Conservation (phyloP, 1,139 yeast species). For the Hemisphaericaspora subhashii region DNA sequence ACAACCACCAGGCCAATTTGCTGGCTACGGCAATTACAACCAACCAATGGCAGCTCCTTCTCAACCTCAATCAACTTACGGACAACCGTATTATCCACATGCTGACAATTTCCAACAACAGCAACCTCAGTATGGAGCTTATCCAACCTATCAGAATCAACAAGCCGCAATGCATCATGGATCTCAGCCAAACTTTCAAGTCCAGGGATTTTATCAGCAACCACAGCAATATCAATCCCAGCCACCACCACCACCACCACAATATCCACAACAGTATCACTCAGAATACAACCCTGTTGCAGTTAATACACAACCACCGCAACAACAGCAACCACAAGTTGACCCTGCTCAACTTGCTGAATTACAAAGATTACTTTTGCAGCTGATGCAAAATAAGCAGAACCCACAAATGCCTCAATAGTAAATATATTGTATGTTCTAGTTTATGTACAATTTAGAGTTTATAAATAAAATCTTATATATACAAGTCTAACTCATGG, state of each 20-base stretch:
- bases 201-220: conserved; percentile 5
- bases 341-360: conserved; percentile 19
- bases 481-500: not conserved
- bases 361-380: conserved; percentile 17
- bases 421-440: conserved; percentile 1
- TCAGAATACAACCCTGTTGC: conserved; percentile 7
- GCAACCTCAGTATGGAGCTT: conserved; percentile 3
- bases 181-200: conserved; percentile 5
- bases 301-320: conserved; percentile 16
- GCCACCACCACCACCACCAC: conserved; percentile 6
- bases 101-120: not conserved
- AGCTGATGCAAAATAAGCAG: conserved; percentile 13
- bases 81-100: conserved; percentile 13
- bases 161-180: conserved; percentile 3
- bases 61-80: conserved; percentile 9
- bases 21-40: no score
- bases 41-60: not conserved
- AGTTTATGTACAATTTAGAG: not conserved
- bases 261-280: conserved; percentile 7
- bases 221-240: conserved; percentile 8
- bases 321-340: conserved; percentile 19
- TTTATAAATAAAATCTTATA: not conserved
- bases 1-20: conserved; percentile 6
- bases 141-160: conserved; percentile 4
- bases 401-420: conserved; percentile 8